Base-by-base conservation (phyloP, 2,329 filamentous ascomycete genomes). In the Pseudogymnoascus sp. region DNA sequence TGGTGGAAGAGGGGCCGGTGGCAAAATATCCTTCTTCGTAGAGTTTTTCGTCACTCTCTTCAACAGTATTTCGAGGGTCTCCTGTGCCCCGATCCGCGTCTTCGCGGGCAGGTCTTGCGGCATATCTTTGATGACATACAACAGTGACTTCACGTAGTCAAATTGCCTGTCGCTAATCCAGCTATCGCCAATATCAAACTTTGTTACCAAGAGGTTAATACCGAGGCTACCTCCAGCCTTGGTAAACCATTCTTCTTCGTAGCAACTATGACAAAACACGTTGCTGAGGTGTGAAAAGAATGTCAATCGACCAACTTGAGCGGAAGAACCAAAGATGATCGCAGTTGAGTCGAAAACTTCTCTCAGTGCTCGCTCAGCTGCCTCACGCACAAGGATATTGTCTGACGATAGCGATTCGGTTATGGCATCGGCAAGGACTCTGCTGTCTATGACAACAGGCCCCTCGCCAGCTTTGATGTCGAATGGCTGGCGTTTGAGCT, bases 91-190 rank as follows among this genome's bases (percentile, higher is more conserved):
- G 36, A 88, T 82, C 37, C 95, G 84, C 1, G 95, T 97, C 72
- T 89, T 93, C 64, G 96, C 92, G 1, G 96, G 93, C 1, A 99
- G 82, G 74, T 99, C 95, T 63, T 90, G 85, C 0, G 96, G 95
- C 83, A 97, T 97, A 73, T 99, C 95, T 77, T 99, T 99, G 79
- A 99, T 92, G 68, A 99, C 93, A 76, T 96, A 97, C 77, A 96
- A 88, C 63, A 99, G 80, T n/a, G 93, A 91, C 62, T 91, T 87
- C 65, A 95, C 88, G 70, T 97, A 93, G 65, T 98, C 92, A 62
- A 89, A 85, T 73, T 97, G 92, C 70, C 92, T 90, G 11, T 88
- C 84, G 19, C 85, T 82, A 36, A 99, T 81, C 92, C 95, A 99
- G 1, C 80, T 75, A 71, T 96, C 90, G 45, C 92, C 92, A 57